Conservation (phyloP, 2,329 filamentous ascomycete genomes). For the Huntiella abstrusa region DNA sequence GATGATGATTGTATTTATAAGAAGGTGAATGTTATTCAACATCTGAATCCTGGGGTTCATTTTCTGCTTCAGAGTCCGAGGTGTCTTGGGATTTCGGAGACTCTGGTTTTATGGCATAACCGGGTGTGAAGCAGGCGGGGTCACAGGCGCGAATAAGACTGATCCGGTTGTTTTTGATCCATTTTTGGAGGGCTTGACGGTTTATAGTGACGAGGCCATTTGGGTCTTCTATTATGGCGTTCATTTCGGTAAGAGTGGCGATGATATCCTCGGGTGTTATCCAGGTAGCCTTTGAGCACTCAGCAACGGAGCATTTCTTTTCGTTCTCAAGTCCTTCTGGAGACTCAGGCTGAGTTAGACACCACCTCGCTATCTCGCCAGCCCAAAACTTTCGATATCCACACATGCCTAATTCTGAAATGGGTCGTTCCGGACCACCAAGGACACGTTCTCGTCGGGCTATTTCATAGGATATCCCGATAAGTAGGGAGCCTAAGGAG, state of each 20-base stretch:
- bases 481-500: slow-evolving; percentile 71
- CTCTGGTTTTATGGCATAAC: slow-evolving; percentile 35
- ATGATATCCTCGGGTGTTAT: slow-evolving; percentile 75
- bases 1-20: no score
- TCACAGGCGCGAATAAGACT: slow-evolving; percentile 49
- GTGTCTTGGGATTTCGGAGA: no score
- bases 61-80: background rate
- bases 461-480: slow-evolving; percentile 86
- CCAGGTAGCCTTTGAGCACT: slow-evolving; percentile 61
- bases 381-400: slow-evolving; percentile 80
- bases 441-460: slow-evolving; percentile 65
- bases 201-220: no score
- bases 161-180: slow-evolving; percentile 44
- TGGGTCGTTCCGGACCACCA: slow-evolving; percentile 84
- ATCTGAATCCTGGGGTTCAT: background rate
- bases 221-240: background rate
- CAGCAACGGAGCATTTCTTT: slow-evolving; percentile 29
- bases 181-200: slow-evolving; percentile 19
- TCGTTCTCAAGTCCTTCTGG: background rate
- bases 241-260: slow-evolving; percentile 58
- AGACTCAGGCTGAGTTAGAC: slow-evolving; percentile 25
- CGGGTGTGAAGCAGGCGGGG: slow-evolving; percentile 53
- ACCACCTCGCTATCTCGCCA: slow-evolving; percentile 59
- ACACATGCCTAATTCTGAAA: slow-evolving; percentile 65
- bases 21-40: no score